Base-by-base conservation (phyloP, 805 yeast genomes). In the Blastobotrys chiropterorum region DNA sequence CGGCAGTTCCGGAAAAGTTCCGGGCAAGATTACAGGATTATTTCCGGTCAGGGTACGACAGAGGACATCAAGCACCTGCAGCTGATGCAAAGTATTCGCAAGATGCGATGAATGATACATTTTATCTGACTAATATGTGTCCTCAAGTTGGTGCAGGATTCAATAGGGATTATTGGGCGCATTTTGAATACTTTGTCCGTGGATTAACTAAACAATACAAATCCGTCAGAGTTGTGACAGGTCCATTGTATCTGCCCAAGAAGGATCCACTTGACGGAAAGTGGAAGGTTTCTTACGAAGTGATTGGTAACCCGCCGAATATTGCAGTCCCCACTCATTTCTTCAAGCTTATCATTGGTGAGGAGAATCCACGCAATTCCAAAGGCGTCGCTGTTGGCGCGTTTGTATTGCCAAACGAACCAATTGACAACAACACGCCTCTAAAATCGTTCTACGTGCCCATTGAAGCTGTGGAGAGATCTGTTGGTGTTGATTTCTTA, bases 61-160 rank as follows among this genome's bases (percentile, higher is more conserved):
- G 98, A 58, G 99, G 99, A 3, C 99, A 94, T 69, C 89, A 87
- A 62, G 97, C 96, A 0, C 97, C 99, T 2, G 99, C 99, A 3
- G 98, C 98, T 0, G 86, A 94, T 67, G 97, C 98, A 21, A 90
- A 88, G 65, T 94, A 81, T 70, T 81, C 82, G 31, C 99, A 94
- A 69, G 60, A 66, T 16, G 97, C 97, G 16, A 92, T 94, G 98
- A 85, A 94, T 68, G 96, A 92, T 67, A 94, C 99, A 0, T 94
- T 94, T 63, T 80, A 74, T 57, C 72, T 94, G 60, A 84, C 96
- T 3, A 94, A 94, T 68, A 92, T 94, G 77, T 80, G 95, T 5
- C 99, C 99, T 1, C 99, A 94, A 67, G 96, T 94, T 2, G 99
- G 99, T 2, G 95, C 85, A 3, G 99, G 99, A 0, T 94, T 94